Evolutionary conservation across 139 green algal species (phyloP), one percentile per base, ranked within the genome.

Genomic region (Micractinium conductrix): DNA sequence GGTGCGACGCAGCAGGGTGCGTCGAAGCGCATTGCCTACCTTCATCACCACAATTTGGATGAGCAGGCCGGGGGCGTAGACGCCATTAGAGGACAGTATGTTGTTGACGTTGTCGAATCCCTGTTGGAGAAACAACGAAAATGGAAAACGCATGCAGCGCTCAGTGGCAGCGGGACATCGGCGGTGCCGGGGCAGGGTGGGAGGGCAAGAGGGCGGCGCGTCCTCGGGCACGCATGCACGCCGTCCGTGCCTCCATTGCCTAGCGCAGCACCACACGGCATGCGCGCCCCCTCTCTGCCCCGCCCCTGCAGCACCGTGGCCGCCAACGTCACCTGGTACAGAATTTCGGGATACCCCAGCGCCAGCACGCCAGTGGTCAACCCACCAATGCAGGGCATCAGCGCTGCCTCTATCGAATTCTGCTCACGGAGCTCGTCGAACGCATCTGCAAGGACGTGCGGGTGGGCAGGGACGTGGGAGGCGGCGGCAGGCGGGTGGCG

Each of bases 71-170:
- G 88, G 69, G 1, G 87, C 70, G 45, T 91, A 92, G 42, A 86
- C 40, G 16, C 63, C 82, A 21, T 69, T 83, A 35, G 67, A 55
- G 60, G 80, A 78, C 40, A 97, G 85, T 0, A 97, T 85, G 45
- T 89, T 87, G 79, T 96, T 94, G 0, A 97, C 88, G 87, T 97
- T 97, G 78, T 93, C 84, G 79, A 96, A 96, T 2, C 93, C 93
- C 78, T 88, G 76, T 38, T 10, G 48, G 12, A 14, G 48, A 58
- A 58, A 58, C 48, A 58, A 58, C 10, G 14, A 10, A 58, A 58
- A 58, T 22, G 12, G 14, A 58, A 14, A 58, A 58, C 48, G 14
- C 12, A 58, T 14, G 55, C 21, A 22, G 55, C 55, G 55, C 63
- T 22, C 30, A n/a, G 6, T 19, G n/a, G 16, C n/a, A n/a, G n/a